Evolutionary conservation across 2,329 filamentous ascomycete genomes (phyloP).

Genomic region (Fusarium buxicola): DNA sequence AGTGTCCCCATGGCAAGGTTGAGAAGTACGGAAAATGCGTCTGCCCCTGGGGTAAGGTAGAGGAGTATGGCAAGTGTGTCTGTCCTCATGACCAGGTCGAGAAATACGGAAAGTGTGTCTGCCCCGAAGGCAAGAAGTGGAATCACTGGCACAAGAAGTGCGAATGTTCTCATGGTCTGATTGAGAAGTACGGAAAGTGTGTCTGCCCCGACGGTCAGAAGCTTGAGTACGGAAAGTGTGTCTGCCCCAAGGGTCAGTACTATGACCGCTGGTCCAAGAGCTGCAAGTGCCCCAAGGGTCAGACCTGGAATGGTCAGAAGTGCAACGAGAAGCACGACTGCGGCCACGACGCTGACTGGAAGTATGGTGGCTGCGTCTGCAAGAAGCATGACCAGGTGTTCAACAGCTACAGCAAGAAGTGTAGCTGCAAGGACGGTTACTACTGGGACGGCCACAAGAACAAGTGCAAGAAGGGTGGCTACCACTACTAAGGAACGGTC

Average conservation of each 20-base stretch:
- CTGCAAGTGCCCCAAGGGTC: conserved; percentile 36
- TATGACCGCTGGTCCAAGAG: conserved; percentile 32
- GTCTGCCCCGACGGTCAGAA: conserved; percentile 24
- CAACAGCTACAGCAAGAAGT: conserved; percentile 29
- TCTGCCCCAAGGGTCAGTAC: conserved; percentile 35
- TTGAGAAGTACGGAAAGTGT: conserved; percentile 21
- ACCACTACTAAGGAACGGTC: conserved; percentile 17
- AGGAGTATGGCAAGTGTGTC: conserved; percentile 22
- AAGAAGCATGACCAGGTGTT: conserved; percentile 33
- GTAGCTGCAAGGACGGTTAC: conserved; percentile 30
- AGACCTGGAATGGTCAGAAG: conserved; percentile 31
- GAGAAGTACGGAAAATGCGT: conserved; percentile 24
- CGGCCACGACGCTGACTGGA: conserved; percentile 35
- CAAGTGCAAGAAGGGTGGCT: conserved; percentile 32
- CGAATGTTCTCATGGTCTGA: conserved; percentile 19
- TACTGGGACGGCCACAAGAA: conserved; percentile 25
- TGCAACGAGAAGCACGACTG: conserved; percentile 37
- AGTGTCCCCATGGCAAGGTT: conserved; percentile 18
- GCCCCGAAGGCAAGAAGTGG: conserved; percentile 21
- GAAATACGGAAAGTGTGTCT: conserved; percentile 23
- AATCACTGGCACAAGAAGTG: conserved; percentile 22
- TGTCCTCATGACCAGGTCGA: conserved; percentile 15
- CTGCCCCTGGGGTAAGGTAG: conserved; percentile 25
- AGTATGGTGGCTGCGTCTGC: conserved; percentile 36
- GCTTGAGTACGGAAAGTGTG: conserved; percentile 25